phyloP scores from a whole-genome alignment of 331 rosid genomes.

The Malus hybrid region DNA sequence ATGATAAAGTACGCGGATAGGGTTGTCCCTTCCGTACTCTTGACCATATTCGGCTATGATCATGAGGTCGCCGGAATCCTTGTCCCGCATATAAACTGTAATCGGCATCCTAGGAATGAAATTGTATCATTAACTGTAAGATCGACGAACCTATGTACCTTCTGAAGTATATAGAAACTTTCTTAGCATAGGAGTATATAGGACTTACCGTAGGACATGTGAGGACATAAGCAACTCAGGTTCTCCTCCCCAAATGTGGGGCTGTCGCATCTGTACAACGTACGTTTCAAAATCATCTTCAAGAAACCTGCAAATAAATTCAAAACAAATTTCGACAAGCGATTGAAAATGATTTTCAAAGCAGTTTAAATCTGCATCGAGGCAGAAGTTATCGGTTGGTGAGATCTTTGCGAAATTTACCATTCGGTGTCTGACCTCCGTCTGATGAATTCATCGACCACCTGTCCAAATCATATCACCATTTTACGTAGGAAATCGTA shows the following conservation, averaged over 20 bases:
- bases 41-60: constrained; percentile 78
- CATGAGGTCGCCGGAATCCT: constrained; percentile 31
- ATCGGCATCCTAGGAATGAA: constrained; percentile 73
- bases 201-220: constrained; percentile 61
- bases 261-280: constrained; percentile 57
- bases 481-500: not conserved
- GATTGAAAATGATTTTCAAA: not conserved
- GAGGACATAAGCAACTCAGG: constrained; percentile 92
- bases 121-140: not conserved
- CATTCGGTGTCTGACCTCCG: constrained; percentile 61
- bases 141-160: too few species aligned
- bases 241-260: constrained; percentile 94
- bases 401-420: constrained; percentile 27
- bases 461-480: constrained; percentile 37
- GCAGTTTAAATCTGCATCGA: too few species aligned
- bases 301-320: constrained; percentile 54
- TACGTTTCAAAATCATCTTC: constrained; percentile 75
- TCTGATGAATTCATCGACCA: constrained; percentile 71
- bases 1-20: constrained; percentile 59
- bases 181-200: too few species aligned
- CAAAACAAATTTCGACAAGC: not conserved
- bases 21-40: constrained; percentile 64
- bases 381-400: too few species aligned
- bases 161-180: too few species aligned
- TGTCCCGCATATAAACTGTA: constrained; percentile 59